Percentiles rank a stretch among this genome's conserved stretches.
phyloP scores from a whole-genome alignment of 1,139 yeast genomes.

The Yamadazyma pseudoaaseri region DNA sequence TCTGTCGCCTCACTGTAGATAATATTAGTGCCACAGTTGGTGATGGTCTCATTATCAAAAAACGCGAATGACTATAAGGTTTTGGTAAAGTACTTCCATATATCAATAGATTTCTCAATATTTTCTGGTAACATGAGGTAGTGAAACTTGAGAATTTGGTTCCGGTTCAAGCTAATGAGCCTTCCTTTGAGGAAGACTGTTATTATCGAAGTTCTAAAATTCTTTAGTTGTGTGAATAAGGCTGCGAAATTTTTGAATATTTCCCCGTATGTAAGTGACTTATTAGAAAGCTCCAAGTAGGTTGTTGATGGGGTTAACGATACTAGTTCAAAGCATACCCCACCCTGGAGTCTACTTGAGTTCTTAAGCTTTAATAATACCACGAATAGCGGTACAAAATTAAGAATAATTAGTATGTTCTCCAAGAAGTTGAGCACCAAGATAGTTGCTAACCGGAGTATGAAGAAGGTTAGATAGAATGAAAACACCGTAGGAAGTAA shows the following conservation, averaged over 20 bases:
- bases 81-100: slow-evolving; percentile 27
- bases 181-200: slow-evolving; percentile 32
- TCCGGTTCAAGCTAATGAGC: slow-evolving; percentile 27
- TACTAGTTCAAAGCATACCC: slow-evolving; percentile 49
- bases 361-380: slow-evolving; percentile 77
- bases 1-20: background rate
- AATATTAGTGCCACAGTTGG: background rate
- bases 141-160: slow-evolving; percentile 32
- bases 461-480: slow-evolving; percentile 74
- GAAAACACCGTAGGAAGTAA: slow-evolving; percentile 85
- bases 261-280: slow-evolving; percentile 37
- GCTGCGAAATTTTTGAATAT: slow-evolving; percentile 36
- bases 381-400: slow-evolving; percentile 86
- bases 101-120: slow-evolving; percentile 27
- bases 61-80: background rate
- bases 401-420: slow-evolving; percentile 60
- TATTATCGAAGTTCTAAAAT: slow-evolving; percentile 27
- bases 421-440: slow-evolving; percentile 55
- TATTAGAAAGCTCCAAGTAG: slow-evolving; percentile 34
- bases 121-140: slow-evolving; percentile 45
- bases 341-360: slow-evolving; percentile 87
- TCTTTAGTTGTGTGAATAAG: slow-evolving; percentile 31
- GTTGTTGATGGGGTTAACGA: slow-evolving; percentile 10
- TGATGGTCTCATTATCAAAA: background rate
- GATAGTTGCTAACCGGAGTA: slow-evolving; percentile 54